A percentile compares a stretch with the other conserved stretches of the same genome.
Conservation (phyloP, 2,329 filamentous ascomycete genomes). For the Aureobasidium sp. region DNA sequence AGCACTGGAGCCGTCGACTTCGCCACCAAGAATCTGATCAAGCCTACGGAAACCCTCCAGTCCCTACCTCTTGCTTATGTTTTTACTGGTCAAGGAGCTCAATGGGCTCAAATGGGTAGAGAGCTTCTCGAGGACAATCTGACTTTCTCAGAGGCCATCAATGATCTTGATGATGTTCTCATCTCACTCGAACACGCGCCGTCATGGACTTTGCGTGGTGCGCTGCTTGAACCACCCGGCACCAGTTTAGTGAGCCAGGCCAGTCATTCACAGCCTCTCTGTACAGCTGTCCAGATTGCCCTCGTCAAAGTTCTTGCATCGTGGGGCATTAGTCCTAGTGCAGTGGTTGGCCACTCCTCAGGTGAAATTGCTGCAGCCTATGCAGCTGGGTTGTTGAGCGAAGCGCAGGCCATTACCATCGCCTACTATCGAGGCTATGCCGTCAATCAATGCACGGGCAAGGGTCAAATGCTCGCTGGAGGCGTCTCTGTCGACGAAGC, state of each 20-base stretch:
- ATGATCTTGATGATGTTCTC: background rate
- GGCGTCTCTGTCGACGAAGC: too few relatives aligned
- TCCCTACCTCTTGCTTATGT: background rate
- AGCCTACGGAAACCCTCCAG: too few relatives aligned
- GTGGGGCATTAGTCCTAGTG: constrained; percentile 21
- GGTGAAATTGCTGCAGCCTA: constrained; percentile 31
- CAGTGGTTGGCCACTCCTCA: constrained; percentile 26
- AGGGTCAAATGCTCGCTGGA: too few relatives aligned
- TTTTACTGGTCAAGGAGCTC: background rate
- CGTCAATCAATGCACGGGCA: too few relatives aligned
- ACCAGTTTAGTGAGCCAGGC: background rate
- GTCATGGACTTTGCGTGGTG: background rate
- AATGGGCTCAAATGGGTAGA: background rate
- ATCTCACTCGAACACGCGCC: background rate
- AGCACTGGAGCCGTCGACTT: too few relatives aligned
- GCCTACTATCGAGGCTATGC: background rate
- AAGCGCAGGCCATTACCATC: background rate
- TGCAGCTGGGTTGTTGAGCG: constrained; percentile 18
- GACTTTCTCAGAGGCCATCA: background rate
- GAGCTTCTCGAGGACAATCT: background rate
- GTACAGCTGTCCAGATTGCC: background rate
- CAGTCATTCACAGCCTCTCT: background rate
- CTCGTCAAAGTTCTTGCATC: background rate
- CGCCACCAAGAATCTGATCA: too few relatives aligned
- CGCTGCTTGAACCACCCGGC: background rate